Percentiles rank a stretch among this genome's conserved stretches.
Conservation (phyloP, 371 early-diverging fungal genomes). For the Haplosporangium sp. region DNA sequence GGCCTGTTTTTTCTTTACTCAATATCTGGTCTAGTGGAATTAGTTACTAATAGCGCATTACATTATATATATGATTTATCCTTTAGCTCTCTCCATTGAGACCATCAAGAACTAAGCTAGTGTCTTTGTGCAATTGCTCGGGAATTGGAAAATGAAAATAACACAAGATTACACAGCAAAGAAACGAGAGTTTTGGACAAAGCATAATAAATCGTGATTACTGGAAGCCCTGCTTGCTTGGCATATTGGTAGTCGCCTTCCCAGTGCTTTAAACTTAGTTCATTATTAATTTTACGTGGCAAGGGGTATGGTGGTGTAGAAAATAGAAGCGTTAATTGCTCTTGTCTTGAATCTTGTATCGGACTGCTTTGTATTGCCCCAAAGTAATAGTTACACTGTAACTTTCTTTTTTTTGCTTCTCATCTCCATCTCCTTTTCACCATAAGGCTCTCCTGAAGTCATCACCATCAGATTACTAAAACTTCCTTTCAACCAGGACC, state of each 20-base stretch:
- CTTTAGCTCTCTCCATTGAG: constrained; percentile 52
- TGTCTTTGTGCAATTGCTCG: constrained; percentile 17
- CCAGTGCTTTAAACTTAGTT: too few species aligned
- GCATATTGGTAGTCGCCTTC: constrained; percentile 4
- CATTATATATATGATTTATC: background rate
- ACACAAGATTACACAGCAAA: constrained; percentile 6
- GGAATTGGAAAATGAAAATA: constrained; percentile 8
- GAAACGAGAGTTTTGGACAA: background rate
- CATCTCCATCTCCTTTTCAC: background rate
- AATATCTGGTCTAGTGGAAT: background rate
- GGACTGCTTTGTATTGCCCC: background rate
- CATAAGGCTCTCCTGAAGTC: background rate
- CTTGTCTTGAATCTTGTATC: too few species aligned
- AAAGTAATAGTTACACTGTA: background rate
- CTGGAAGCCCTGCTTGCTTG: constrained; percentile 8
- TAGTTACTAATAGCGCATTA: background rate
- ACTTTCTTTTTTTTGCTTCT: background rate
- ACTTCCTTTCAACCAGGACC: too few species aligned
- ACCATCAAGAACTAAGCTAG: constrained; percentile 57
- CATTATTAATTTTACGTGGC: too few species aligned
- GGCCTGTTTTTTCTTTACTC: background rate
- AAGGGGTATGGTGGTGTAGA: too few species aligned
- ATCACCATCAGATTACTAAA: background rate
- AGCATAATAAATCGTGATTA: constrained; percentile 15
- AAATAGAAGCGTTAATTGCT: too few species aligned